Evolutionary conservation across 2,329 filamentous ascomycete genomes (phyloP).

Genomic region (Penicillium sp.): DNA sequence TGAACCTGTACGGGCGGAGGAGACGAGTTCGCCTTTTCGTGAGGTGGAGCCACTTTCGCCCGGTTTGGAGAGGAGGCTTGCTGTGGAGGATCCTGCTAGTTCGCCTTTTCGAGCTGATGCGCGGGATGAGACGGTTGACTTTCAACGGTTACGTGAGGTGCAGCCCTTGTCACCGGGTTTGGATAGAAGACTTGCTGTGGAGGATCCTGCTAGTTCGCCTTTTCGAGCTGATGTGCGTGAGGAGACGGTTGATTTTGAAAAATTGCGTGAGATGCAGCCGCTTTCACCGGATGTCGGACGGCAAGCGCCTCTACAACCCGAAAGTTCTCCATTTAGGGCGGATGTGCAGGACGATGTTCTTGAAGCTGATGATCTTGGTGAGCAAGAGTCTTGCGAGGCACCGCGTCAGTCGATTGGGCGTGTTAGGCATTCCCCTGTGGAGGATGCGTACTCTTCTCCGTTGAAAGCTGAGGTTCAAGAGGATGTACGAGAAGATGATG

Average conservation of each 20-base stretch:
- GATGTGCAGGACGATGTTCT: conserved; percentile 26
- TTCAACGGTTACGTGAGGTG: conserved; percentile 24
- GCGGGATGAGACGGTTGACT: conserved; percentile 37
- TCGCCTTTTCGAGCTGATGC: conserved; percentile 42
- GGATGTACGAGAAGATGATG: neutral
- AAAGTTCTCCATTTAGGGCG: conserved; percentile 40
- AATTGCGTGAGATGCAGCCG: conserved; percentile 15
- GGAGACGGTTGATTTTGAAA: conserved; percentile 31
- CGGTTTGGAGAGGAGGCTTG: conserved; percentile 20
- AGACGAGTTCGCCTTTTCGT: no score
- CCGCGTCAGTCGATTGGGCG: neutral
- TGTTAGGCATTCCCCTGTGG: neutral
- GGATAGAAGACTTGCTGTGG: conserved; percentile 15
- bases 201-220: conserved; percentile 38
- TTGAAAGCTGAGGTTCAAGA: conserved; percentile 15
- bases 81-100: conserved; percentile 30
- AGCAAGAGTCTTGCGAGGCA: neutral
- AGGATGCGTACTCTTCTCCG: neutral
- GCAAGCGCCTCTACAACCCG: conserved; percentile 9
- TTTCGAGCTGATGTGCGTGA: conserved; percentile 37
- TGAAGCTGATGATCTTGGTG: neutral
- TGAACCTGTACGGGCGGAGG: no score
- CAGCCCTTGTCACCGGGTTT: conserved; percentile 10
- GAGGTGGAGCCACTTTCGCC: conserved; percentile 22
- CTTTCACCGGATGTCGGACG: conserved; percentile 13